These are phyloP conservation scores for Wickerhamiella sergipiensis DNA, from an alignment of 805 yeast genomes.

Conservation along the genomic window DNA sequence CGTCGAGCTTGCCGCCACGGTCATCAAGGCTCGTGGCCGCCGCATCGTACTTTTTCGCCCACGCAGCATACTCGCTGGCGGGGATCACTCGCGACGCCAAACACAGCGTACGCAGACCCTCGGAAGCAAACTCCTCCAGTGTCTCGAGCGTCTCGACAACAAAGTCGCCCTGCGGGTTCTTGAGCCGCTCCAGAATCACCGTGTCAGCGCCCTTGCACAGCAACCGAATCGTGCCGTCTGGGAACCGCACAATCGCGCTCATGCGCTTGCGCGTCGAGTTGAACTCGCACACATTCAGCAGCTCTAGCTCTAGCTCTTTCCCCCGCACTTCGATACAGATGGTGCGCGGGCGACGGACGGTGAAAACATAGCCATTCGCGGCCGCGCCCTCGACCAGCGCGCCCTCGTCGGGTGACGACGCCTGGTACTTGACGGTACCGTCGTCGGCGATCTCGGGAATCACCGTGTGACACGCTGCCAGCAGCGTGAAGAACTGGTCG, in stretches of 20 bases:
- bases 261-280: conserved; percentile 95
- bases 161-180: not conserved
- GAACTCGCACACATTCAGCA: conserved; percentile 86
- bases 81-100: conserved; percentile 72
- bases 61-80: conserved; percentile 58
- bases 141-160: conserved; percentile 61
- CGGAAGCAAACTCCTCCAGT: conserved; percentile 91
- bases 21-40: conserved; percentile 75
- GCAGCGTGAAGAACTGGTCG: conserved; percentile 64
- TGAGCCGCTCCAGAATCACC: conserved; percentile 75
- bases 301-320: conserved; percentile 47
- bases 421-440: conserved; percentile 69
- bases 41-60: conserved; percentile 53
- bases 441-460: conserved; percentile 66
- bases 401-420: conserved; percentile 99
- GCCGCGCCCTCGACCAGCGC: conserved; percentile 97
- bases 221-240: conserved; percentile 79
- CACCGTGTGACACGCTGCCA: conserved; percentile 94
- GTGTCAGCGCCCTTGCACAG: conserved; percentile 98
- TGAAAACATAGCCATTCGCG: conserved; percentile 67
- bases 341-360: conserved; percentile 71
- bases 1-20: conserved; percentile 66
- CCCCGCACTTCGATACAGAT: conserved; percentile 52
- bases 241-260: conserved; percentile 89
- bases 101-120: conserved; percentile 90